Conservation (phyloP, 1,284 basidiomycete species). For the Cutaneotrichosporon spelunceum region DNA sequence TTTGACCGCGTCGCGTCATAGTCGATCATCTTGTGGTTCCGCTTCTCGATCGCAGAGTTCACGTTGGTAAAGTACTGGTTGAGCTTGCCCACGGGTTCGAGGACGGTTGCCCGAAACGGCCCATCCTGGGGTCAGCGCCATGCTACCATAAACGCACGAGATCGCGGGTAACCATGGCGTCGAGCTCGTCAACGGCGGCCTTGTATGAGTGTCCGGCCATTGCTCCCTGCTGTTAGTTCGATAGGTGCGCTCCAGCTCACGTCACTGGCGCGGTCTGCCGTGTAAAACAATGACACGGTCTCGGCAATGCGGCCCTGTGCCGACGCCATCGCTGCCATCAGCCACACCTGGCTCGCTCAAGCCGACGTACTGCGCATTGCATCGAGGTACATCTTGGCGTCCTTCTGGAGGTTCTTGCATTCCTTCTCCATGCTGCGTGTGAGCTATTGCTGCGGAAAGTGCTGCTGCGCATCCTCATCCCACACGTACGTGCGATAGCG, state of each 20-base stretch:
- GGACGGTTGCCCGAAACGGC: constrained; percentile 88
- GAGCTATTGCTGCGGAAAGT: not conserved
- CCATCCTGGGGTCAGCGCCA: constrained; percentile 62
- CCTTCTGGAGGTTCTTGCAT: constrained; percentile 84
- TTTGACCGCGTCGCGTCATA: constrained; percentile 89
- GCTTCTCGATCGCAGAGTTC: constrained; percentile 89
- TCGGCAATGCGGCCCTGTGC: constrained; percentile 93
- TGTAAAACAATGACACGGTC: constrained; percentile 90
- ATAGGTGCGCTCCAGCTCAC: constrained; percentile 28
- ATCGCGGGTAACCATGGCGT: constrained; percentile 77
- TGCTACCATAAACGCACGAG: constrained; percentile 58
- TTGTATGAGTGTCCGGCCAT: constrained; percentile 98
- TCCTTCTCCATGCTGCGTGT: constrained; percentile 83
- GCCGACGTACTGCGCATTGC: constrained; percentile 72
- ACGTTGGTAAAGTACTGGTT: constrained; percentile 91
- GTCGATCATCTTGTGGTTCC: constrained; percentile 95
- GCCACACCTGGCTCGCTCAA: not conserved
- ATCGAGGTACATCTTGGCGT: constrained; percentile 91
- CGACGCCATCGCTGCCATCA: constrained; percentile 72
- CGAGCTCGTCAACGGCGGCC: constrained; percentile 88
- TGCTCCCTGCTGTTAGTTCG: constrained; percentile 59
- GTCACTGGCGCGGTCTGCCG: constrained; percentile 76
- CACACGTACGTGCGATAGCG: constrained; percentile 72
- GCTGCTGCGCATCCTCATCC: not conserved
- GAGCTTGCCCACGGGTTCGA: constrained; percentile 94